phyloP scores from a whole-genome alignment of 2,329 filamentous ascomycete species.

The Hypomyces rosellus region DNA sequence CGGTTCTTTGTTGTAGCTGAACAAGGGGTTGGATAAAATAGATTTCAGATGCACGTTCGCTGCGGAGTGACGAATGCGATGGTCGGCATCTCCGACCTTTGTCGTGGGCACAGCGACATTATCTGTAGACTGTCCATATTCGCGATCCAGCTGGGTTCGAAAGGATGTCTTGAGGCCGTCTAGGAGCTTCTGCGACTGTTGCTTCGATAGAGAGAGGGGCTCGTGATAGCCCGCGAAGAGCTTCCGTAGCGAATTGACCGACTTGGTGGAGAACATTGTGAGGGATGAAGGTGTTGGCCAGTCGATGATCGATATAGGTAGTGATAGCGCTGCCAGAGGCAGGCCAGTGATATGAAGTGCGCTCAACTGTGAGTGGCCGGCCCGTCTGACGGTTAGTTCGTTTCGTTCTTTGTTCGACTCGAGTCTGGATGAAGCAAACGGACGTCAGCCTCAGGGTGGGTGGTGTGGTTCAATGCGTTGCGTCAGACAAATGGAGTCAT shows the following conservation, averaged over 20 bases:
- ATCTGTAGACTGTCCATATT: slow-evolving; percentile 42
- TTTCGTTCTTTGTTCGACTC: not conserved
- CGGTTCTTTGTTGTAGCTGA: slow-evolving; percentile 31
- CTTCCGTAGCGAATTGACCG: slow-evolving; percentile 30
- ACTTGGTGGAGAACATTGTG: slow-evolving; percentile 33
- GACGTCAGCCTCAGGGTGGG: not conserved
- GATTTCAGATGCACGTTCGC: slow-evolving; percentile 44
- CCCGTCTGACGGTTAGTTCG: not conserved
- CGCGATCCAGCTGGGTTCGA: slow-evolving; percentile 50
- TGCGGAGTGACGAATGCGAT: slow-evolving; percentile 31
- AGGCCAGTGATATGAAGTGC: not conserved
- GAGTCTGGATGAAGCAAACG: not conserved
- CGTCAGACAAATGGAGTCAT: slow-evolving; percentile 5
- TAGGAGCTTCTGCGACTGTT: slow-evolving; percentile 49
- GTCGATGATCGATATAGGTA: slow-evolving; percentile 1
- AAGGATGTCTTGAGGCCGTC: slow-evolving; percentile 52
- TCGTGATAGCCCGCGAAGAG: slow-evolving; percentile 42
- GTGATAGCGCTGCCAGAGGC: slow-evolving; percentile 22
- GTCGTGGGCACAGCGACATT: slow-evolving; percentile 10
- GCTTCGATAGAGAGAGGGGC: slow-evolving; percentile 43
- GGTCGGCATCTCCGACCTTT: slow-evolving; percentile 15
- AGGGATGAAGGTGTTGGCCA: not conserved
- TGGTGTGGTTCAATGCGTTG: not conserved
- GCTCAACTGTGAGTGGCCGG: not conserved
- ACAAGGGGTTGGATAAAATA: slow-evolving; percentile 52